These are phyloP conservation scores for Kwoniella shivajii DNA, from an alignment of 1,284 basidiomycete genomes.

Conservation along the genomic window DNA sequence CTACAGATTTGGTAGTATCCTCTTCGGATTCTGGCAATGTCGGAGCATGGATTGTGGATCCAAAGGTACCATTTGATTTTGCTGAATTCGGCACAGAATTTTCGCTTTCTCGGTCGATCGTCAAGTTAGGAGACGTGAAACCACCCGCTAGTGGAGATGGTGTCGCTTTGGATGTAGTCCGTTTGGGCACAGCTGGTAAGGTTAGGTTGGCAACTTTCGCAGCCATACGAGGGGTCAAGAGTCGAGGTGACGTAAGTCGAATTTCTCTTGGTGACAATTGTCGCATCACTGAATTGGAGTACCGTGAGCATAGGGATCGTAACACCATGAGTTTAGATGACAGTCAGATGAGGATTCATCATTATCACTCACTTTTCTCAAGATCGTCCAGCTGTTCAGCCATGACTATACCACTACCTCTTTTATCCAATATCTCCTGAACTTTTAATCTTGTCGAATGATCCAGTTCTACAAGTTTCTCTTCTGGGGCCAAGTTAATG, in stretches of 20 bases:
- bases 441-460: slow-evolving; percentile 4
- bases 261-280: slow-evolving; percentile 50
- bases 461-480: slow-evolving; percentile 5
- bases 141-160: slow-evolving; percentile 12
- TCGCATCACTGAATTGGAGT: slow-evolving; percentile 41
- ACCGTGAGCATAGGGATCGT: not conserved
- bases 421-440: slow-evolving; percentile 35
- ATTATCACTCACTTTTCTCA: slow-evolving; percentile 41
- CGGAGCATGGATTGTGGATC: not conserved
- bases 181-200: slow-evolving; percentile 17
- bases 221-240: slow-evolving; percentile 39
- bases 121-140: slow-evolving; percentile 10
- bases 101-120: not conserved
- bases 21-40: not conserved
- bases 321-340: too few relatives aligned
- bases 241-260: slow-evolving; percentile 38
- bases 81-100: slow-evolving; percentile 2
- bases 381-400: slow-evolving; percentile 50
- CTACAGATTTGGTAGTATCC: not conserved
- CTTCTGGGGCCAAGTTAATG: slow-evolving; percentile 22
- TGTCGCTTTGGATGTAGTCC: slow-evolving; percentile 9
- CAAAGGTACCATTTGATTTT: slow-evolving; percentile 4
- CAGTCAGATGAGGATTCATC: not conserved
- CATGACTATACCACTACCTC: slow-evolving; percentile 52
- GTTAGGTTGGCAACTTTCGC: slow-evolving; percentile 31